Evolutionary conservation across 805 yeast species (phyloP).

Genomic region (Kodamaea hsintzibuensis): DNA sequence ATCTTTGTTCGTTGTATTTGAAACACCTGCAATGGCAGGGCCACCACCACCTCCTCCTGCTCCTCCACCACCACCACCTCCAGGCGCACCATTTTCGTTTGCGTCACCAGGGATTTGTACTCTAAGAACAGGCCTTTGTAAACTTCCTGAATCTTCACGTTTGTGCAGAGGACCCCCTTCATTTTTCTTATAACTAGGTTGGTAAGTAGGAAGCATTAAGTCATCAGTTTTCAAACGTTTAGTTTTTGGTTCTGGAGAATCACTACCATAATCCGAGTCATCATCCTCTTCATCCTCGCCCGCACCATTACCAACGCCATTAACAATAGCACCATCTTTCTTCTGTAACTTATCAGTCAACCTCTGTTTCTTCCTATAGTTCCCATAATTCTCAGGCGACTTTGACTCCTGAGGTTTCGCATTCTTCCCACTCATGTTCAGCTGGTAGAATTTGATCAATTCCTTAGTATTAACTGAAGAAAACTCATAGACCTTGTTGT

Average conservation of each 20-base stretch:
- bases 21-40: background rate
- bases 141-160: constrained; percentile 17
- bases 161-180: constrained; percentile 11
- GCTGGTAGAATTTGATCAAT: constrained; percentile 19
- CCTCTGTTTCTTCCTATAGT: constrained; percentile 44
- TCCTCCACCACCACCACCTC: too few relatives aligned
- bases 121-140: constrained; percentile 56
- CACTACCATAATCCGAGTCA: constrained; percentile 37
- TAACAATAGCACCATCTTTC: constrained; percentile 12
- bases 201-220: constrained; percentile 15
- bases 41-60: too few relatives aligned
- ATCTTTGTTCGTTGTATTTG: constrained; percentile 18
- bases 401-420: constrained; percentile 55
- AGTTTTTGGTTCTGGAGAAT: constrained; percentile 37
- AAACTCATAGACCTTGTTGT: constrained; percentile 82
- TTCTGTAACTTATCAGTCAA: constrained; percentile 19
- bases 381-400: constrained; percentile 67
- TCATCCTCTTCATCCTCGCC: constrained; percentile 23
- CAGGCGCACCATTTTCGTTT: background rate
- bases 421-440: constrained; percentile 7
- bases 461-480: constrained; percentile 62
- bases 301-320: constrained; percentile 13
- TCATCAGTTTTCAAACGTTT: constrained; percentile 25
- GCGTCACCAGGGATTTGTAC: constrained; percentile 59
- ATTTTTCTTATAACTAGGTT: constrained; percentile 12